Conservation (phyloP, 2,329 filamentous ascomycete species). For the Fusarium drepaniforme region DNA sequence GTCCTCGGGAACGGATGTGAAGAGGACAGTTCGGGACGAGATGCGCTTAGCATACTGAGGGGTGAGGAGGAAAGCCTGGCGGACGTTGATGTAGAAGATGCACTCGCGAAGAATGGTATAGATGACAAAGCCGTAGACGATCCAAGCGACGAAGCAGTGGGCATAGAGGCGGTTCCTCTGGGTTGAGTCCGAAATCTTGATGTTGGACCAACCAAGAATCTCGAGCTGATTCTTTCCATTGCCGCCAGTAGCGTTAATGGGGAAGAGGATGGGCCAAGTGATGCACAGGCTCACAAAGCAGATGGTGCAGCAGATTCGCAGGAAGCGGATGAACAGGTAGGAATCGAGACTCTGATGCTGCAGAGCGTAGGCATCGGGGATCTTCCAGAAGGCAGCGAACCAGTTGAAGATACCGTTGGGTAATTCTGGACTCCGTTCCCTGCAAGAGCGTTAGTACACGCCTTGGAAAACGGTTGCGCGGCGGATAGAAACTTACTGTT, state of each 20-base stretch:
- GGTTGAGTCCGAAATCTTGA: conserved; percentile 58
- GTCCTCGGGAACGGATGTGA: conserved; percentile 83
- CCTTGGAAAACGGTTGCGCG: not conserved
- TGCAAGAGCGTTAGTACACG: conserved; percentile 41
- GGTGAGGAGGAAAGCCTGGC: conserved; percentile 92
- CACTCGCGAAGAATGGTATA: conserved; percentile 91
- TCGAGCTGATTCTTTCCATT: conserved; percentile 73
- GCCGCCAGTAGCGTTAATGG: conserved; percentile 86
- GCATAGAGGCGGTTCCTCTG: conserved; percentile 79
- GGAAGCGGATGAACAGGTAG: conserved; percentile 88
- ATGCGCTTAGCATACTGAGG: conserved; percentile 86
- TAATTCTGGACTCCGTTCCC: conserved; percentile 68
- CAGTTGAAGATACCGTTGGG: conserved; percentile 71
- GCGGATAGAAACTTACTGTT: conserved; percentile 55
- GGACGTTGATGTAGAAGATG: conserved; percentile 93
- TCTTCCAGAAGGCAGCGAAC: conserved; percentile 71
- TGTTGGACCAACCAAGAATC: conserved; percentile 54
- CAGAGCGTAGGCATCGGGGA: conserved; percentile 81
- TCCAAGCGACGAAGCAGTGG: conserved; percentile 83
- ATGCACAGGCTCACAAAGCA: conserved; percentile 84
- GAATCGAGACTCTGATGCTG: conserved; percentile 91
- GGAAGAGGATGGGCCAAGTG: conserved; percentile 87
- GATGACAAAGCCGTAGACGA: conserved; percentile 89
- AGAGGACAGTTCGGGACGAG: conserved; percentile 93
- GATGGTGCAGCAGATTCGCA: conserved; percentile 81